A percentile compares a stretch with the other conserved stretches of the same genome.
Evolutionary conservation across 257 asterid species (phyloP).

Genomic region (Solanum etuberosum): DNA sequence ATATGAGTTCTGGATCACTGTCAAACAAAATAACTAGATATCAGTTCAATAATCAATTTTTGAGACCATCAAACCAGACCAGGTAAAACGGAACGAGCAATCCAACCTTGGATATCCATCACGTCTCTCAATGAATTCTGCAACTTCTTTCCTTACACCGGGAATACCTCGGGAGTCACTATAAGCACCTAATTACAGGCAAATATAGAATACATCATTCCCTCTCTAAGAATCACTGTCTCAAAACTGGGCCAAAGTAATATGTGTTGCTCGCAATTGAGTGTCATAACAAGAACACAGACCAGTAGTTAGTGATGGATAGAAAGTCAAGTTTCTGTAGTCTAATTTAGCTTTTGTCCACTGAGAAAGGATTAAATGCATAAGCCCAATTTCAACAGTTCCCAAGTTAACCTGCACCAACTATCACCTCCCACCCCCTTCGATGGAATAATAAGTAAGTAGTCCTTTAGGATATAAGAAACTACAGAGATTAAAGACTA

Average conservation of each 20-base stretch:
- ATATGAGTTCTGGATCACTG: constrained; percentile 98
- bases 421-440: not conserved
- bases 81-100: not conserved
- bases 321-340: not conserved
- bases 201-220: constrained; percentile 3
- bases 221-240: not conserved
- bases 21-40: not conserved
- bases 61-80: not conserved
- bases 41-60: constrained; percentile 10
- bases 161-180: constrained; percentile 98
- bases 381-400: not conserved
- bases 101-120: constrained; percentile 95
- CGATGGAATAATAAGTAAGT: not conserved
- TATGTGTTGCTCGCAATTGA: not conserved
- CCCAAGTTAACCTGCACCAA: not conserved
- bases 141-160: constrained; percentile 90
- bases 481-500: not conserved
- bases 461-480: not conserved
- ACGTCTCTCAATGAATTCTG: constrained; percentile 92
- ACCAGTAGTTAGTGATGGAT: not conserved
- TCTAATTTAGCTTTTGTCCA: not conserved
- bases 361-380: not conserved
- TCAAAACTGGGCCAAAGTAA: not conserved
- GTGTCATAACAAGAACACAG: not conserved
- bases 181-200: constrained; percentile 67